phyloP scores from a whole-genome alignment of 2,329 filamentous ascomycete genomes.

The Claviceps paspali region DNA sequence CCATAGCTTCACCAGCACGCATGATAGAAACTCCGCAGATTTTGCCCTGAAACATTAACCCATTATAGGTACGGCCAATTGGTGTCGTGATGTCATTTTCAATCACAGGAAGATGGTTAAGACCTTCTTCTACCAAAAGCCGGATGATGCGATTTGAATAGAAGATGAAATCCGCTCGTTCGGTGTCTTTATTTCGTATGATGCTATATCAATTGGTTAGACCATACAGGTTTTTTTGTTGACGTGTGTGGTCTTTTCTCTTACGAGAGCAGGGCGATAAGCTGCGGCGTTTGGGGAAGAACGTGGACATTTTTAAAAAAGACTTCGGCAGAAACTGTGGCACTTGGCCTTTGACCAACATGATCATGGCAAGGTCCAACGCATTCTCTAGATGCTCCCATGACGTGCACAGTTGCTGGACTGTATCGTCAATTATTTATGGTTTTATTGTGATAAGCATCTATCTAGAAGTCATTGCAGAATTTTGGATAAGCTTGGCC shows the following conservation, averaged over 20 bases:
- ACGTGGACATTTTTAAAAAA: slow-evolving; percentile 78
- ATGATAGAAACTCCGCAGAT: slow-evolving; percentile 98
- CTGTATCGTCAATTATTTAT: too few species aligned
- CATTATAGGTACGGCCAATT: slow-evolving; percentile 73
- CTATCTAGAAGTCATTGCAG: too few species aligned
- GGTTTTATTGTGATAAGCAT: too few species aligned
- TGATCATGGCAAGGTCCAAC: slow-evolving; percentile 70
- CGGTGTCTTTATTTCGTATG: slow-evolving; percentile 82
- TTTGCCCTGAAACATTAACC: slow-evolving; percentile 91
- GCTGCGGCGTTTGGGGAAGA: slow-evolving; percentile 82
- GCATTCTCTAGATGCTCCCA: slow-evolving; percentile 33
- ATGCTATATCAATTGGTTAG: slow-evolving; percentile 45
- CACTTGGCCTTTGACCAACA: slow-evolving; percentile 64
- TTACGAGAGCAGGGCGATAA: slow-evolving; percentile 95
- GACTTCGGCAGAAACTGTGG: slow-evolving; percentile 75
- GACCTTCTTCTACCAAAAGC: slow-evolving; percentile 85
- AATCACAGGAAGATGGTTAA: slow-evolving; percentile 89
- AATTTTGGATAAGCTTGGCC: too few species aligned
- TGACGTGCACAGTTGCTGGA: too few species aligned
- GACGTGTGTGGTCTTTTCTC: too few species aligned
- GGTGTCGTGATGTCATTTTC: slow-evolving; percentile 83
- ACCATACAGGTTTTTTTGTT: too few species aligned
- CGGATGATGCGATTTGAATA: slow-evolving; percentile 98
- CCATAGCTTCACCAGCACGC: slow-evolving; percentile 96
- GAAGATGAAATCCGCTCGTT: slow-evolving; percentile 94